Evolutionary conservation across 2,329 filamentous ascomycete species (phyloP), one percentile per base, ranked within the genome.

Genomic region (Penicillium aurantiogriseum): DNA sequence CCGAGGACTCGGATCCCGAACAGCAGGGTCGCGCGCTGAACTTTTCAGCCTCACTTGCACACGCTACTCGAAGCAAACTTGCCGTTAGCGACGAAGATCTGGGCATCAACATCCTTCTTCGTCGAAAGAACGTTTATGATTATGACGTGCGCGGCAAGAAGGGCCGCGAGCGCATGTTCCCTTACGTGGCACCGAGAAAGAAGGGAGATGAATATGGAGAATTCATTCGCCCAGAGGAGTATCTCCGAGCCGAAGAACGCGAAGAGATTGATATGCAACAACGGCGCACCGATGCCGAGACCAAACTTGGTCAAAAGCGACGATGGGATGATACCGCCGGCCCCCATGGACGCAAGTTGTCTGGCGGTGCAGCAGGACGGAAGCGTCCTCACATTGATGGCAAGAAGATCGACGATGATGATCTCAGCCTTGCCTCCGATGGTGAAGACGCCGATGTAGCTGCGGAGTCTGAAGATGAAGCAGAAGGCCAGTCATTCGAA

Each of bases 161-260:
- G 71, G 94, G 94, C 3, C 85, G 92, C 54, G 94, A 99, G 71
- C 88, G 92, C 61, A 89, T 96, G 78, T 97, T 97, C 70, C 94
- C 94, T 0, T 88, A 95, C 52, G 85, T 92, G 1, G 85, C 92
- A 25, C 87, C 91, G 51, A 83, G 90, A 67, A 89, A 87, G 71
- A 87, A 91, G 50, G 85, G 83, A 31, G 94, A 97, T 70, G 93
- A 97, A 63, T 99, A 94, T 75, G 94, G 94, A 57, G 94, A 99
- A 63, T 78, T 95, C 17, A 97, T 99, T 65, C 86, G 92, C 53
- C 90, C 93, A 0, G 94, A 97, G 72, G 94, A 99, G 63, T 99
- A 93, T 70, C 82, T 97, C 1, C 85, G 92, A 57, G 93, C 92
- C 0, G 94, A 99, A 71, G 94, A 97, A 75, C 87, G 91, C 56